These are phyloP conservation scores for Septoria linicola DNA, from an alignment of 2,329 filamentous ascomycete species.

Conservation along the genomic window DNA sequence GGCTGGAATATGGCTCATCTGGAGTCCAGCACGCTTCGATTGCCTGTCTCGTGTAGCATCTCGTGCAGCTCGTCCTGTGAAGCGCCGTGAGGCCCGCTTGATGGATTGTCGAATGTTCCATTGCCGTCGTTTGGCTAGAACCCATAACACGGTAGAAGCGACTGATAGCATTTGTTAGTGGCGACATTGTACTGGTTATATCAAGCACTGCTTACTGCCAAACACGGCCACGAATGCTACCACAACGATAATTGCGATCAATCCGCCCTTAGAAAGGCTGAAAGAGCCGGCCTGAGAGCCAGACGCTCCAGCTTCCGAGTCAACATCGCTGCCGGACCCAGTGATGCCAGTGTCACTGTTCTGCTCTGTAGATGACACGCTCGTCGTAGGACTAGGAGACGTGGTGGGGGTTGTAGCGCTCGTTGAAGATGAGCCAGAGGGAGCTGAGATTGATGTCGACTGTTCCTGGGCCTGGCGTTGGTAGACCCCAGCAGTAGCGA, in stretches of 20 bases:
- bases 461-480: not conserved
- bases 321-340: conserved; percentile 21
- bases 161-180: conserved; percentile 50
- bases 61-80: conserved; percentile 42
- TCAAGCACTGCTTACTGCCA: conserved; percentile 59
- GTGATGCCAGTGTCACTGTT: conserved; percentile 5
- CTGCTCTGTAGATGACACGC: not conserved
- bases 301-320: conserved; percentile 59
- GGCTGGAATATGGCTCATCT: conserved; percentile 22
- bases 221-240: conserved; percentile 61
- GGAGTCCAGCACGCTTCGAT: conserved; percentile 27
- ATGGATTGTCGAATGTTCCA: conserved; percentile 76
- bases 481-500: conserved; percentile 6
- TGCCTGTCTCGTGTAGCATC: conserved; percentile 17
- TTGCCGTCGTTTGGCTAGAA: conserved; percentile 78
- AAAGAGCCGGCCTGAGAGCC: conserved; percentile 58
- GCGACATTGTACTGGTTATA: too few species aligned
- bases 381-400: not conserved
- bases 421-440: too few species aligned
- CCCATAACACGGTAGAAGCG: conserved; percentile 67
- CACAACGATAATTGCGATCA: conserved; percentile 73
- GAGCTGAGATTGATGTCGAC: too few species aligned
- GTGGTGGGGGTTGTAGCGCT: not conserved
- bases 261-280: conserved; percentile 64
- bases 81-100: conserved; percentile 58